These are phyloP conservation scores for Hypoxylon sp. DNA, from an alignment of 2,329 filamentous ascomycete species.

Conservation along the genomic window DNA sequence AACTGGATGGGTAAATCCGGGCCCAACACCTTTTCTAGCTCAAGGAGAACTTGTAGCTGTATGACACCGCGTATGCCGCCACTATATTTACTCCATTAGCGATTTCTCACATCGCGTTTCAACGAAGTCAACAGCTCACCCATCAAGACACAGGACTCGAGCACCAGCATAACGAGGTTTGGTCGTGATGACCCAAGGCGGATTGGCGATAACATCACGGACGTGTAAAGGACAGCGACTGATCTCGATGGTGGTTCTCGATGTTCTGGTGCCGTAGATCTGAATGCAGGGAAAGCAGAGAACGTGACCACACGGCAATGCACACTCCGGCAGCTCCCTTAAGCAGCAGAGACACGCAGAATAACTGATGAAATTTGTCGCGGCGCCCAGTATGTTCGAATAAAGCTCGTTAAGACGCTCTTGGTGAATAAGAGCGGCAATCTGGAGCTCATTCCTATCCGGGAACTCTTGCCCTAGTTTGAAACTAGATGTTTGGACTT, in stretches of 20 bases:
- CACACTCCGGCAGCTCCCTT: conserved; percentile 54
- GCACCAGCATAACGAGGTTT: conserved; percentile 53
- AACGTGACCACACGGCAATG: conserved; percentile 54
- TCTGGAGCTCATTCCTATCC: conserved; percentile 51
- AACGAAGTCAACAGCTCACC: conserved; percentile 39
- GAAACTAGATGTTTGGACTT: conserved; percentile 51
- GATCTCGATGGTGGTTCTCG: conserved; percentile 55
- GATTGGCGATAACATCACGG: conserved; percentile 51
- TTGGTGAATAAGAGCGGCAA: conserved; percentile 52
- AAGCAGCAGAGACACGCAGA: conserved; percentile 55
- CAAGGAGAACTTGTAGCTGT: conserved; percentile 51
- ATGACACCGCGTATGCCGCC: conserved; percentile 53
- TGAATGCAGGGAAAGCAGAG: conserved; percentile 53
- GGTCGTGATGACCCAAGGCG: conserved; percentile 52
- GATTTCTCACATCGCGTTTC: background rate
- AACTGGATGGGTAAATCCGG: conserved; percentile 52
- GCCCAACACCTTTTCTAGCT: conserved; percentile 53
- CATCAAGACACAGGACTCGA: conserved; percentile 53
- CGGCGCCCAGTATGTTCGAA: conserved; percentile 50
- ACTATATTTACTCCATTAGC: conserved; percentile 35
- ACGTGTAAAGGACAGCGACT: conserved; percentile 53
- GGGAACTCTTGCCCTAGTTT: conserved; percentile 51
- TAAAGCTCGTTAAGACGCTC: conserved; percentile 54
- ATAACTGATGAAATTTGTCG: conserved; percentile 52
- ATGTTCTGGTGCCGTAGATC: conserved; percentile 52